Evolutionary conservation across 2,329 filamentous ascomycete genomes (phyloP), one percentile per base, ranked within the genome.

Genomic region (Colletotrichum sp.): DNA sequence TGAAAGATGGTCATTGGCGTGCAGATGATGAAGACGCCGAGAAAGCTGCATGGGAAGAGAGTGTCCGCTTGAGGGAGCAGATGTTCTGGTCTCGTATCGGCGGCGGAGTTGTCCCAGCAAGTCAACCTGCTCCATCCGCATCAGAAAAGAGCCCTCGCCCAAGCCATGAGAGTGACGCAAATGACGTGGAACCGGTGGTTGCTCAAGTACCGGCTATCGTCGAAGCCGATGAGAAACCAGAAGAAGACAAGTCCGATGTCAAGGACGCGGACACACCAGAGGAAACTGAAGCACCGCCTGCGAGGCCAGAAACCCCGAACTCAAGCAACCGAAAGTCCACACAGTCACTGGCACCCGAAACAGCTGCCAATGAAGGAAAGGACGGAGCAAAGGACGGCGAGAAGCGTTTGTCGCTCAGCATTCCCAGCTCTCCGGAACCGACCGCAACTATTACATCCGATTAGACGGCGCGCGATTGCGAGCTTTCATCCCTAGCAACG

Each of bases 11-110:
- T 4, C 94, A 98, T 81, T 97, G 97, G 93, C 92, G 95, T 67
- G 93, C 94, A 15, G 94, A 96, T 63, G 94, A 94, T 72, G 92
- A 94, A 52, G 95, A 97, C 66, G 94, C 96, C 38, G 95, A 98
- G 84, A 95, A 94, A 81, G 92, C 92, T 32, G 95, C 96, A 0
- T 99, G 97, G 97, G 96, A 99, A 82, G 97, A 99, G 86, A 95
- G 95, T 73, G 94, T 98, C 13, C 92, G 94, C 34, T 85, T 99
- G 64, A 90, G 97, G 67, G 97, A 99, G 83, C 93, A 96, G 79
- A 98, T 99, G 94, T 99, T 99, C 83, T 99, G 97, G 97, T 92
- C 95, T 67, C 92, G 97, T 71, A 92, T 99, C 68, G 96, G 96
- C 30, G 97, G 96, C 32, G 97, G 97, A 16, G 95, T 99, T 3